Evolutionary conservation across 192 early-diverging fungal species (phyloP).

Genomic region (Coemansia umbellata): DNA sequence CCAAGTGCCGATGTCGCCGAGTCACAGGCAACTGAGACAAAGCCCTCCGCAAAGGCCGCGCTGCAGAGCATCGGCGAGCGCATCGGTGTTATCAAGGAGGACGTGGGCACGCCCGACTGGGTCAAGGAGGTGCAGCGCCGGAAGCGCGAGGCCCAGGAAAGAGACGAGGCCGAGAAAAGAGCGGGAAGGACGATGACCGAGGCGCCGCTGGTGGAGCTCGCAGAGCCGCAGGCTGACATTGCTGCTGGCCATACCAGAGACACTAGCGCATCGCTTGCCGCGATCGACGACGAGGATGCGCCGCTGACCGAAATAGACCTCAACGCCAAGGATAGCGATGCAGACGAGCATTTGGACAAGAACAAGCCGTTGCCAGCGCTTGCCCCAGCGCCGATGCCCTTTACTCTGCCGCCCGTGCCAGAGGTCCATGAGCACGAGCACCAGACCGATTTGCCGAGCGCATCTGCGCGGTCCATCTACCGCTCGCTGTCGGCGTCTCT

Average conservation of each 20-base stretch:
- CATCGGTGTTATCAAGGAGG: conserved; percentile 6
- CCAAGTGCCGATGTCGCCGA: conserved; percentile 31
- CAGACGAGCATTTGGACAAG: not conserved
- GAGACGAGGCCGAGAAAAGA: conserved; percentile 16
- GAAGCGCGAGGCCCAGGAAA: conserved; percentile 35
- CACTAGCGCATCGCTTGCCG: not conserved
- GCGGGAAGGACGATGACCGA: no score
- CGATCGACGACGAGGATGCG: conserved; percentile 17
- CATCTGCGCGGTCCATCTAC: conserved; percentile 35
- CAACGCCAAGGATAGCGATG: not conserved
- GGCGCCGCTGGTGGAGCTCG: no score
- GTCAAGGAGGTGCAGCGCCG: conserved; percentile 48
- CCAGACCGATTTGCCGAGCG: not conserved
- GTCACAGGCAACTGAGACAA: not conserved
- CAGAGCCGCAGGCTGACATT: not conserved
- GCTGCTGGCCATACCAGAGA: not conserved
- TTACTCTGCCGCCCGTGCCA: no score
- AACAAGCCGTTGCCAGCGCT: conserved; percentile 22
- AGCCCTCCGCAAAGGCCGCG: conserved; percentile 14
- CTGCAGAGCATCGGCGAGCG: conserved; percentile 40
- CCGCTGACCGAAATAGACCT: conserved; percentile 25
- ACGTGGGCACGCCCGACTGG: conserved; percentile 28
- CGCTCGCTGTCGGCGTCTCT: conserved; percentile 48
- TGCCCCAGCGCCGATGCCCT: not conserved
- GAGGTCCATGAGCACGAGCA: not conserved